phyloP scores from a whole-genome alignment of 176 grass and related monocot genomes.

The Chloris gayana region DNA sequence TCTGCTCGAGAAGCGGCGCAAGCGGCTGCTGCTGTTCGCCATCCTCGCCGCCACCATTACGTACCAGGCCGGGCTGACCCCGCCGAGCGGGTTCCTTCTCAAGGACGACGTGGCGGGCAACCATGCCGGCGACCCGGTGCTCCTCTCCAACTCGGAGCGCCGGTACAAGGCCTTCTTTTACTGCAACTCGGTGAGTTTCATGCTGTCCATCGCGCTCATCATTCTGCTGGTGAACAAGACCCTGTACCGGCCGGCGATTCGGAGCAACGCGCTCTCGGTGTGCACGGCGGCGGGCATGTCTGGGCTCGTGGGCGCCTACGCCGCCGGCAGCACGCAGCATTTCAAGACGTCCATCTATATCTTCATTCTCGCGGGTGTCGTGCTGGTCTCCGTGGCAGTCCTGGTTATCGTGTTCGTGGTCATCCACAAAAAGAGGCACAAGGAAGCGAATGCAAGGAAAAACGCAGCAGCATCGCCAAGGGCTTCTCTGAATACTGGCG shows the following conservation, averaged over 20 bases:
- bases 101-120: neutral
- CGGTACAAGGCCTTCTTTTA: constrained; percentile 45
- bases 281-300: neutral
- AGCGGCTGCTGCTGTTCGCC: constrained; percentile 27
- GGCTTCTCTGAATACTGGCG: too few species aligned
- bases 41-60: constrained; percentile 30
- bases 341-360: constrained; percentile 11
- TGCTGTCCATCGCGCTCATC: constrained; percentile 37
- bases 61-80: constrained; percentile 43
- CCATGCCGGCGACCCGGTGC: neutral
- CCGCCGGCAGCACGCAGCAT: constrained; percentile 3
- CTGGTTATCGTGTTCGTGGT: neutral
- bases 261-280: constrained; percentile 2
- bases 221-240: constrained; percentile 29
- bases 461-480: too few species aligned
- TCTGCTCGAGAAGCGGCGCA: neutral
- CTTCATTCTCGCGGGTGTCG: neutral
- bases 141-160: neutral
- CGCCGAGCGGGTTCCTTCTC: constrained; percentile 7
- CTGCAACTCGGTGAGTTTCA: constrained; percentile 46
- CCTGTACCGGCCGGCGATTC: constrained; percentile 16
- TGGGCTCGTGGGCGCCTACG: constrained; percentile 1
- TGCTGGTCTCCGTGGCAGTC: neutral
- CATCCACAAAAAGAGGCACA: neutral
- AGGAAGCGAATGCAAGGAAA: neutral